Base-by-base conservation (phyloP, 352 stramenopile genomes). In the Phytophthora tentaculata region DNA sequence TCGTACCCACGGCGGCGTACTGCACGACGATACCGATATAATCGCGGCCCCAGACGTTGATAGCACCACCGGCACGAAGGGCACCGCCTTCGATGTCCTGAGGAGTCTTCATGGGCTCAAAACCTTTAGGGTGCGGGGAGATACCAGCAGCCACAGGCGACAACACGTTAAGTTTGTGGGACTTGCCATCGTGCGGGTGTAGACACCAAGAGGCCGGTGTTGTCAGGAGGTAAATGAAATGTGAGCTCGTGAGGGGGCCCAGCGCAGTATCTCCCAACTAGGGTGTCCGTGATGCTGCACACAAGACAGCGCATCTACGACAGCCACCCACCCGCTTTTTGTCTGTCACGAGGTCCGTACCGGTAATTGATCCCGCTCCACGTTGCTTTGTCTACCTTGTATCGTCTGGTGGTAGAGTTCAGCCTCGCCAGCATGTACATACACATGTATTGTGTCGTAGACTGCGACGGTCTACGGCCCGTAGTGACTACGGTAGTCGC, bases 1-100 rank as follows among this genome's bases (percentile, higher is more conserved):
- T 69, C 44, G 84, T 63, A 9, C 78, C 78, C 3, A 84, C 74
- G 17, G 67, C 75, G 9, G 76, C 74, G 53, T 87, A 87, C 66
- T 87, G 79, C 3, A 71, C 61, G n/a, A 87, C 17, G 22, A 85
- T 67, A 3, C 74, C 76, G 37, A 81, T 67, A n/a, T 71, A 73
- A 24, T 87, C 77, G 3, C 70, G 69, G 26, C 68, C 74, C 50
- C 66, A 69, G 43, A 84, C 61, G 23, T 73, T 69, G 22, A 76
- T 68, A 23, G 64, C 64, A 28, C 71, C 76, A 2, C 78, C 78
- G 17, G 61, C 71, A 23, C 79, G 79, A 41, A 87, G 64, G 16
- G 79, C 76, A 10, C 76, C 79, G n/a, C 56, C 55, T 56, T 84
- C 71, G 22, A 76, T 53, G 58, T 80, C 67, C 14, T 43, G 35